phyloP scores from a whole-genome alignment of 495 filamentous ascomycete genomes.

The Penicillium pulvis region DNA sequence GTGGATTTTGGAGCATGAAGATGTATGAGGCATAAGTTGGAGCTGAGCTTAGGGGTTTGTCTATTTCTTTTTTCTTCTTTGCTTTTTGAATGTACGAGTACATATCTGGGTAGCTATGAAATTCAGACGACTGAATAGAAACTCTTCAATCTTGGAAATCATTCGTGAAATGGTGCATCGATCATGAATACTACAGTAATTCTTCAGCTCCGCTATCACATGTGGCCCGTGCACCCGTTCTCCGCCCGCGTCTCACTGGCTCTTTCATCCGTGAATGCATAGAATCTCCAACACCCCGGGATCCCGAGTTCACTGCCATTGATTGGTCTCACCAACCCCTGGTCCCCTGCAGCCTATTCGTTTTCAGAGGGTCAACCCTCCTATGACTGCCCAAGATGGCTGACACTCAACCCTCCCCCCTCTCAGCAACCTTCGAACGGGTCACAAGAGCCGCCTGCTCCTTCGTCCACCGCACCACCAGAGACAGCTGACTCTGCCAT shows the following conservation, averaged over 20 bases:
- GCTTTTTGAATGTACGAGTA: background rate
- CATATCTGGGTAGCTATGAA: background rate
- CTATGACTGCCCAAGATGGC: constrained; percentile 25
- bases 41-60: background rate
- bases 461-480: constrained; percentile 11
- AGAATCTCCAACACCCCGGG: constrained; percentile 11
- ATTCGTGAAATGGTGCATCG: background rate
- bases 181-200: background rate
- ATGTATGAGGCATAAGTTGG: background rate
- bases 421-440: constrained; percentile 21
- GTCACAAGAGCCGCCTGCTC: constrained; percentile 23
- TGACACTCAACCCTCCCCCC: constrained; percentile 18
- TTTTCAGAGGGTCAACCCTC: constrained; percentile 6
- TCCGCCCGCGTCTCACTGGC: constrained; percentile 25
- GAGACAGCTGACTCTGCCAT: constrained; percentile 22
- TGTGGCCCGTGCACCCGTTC: constrained; percentile 19
- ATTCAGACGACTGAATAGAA: background rate
- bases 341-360: constrained; percentile 20
- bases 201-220: background rate
- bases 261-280: constrained; percentile 11
- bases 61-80: background rate
- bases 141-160: background rate
- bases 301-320: constrained; percentile 15
- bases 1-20: background rate
- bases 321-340: constrained; percentile 18